phyloP scores from a whole-genome alignment of 1,284 basidiomycete species.

The Malassezia caprae region DNA sequence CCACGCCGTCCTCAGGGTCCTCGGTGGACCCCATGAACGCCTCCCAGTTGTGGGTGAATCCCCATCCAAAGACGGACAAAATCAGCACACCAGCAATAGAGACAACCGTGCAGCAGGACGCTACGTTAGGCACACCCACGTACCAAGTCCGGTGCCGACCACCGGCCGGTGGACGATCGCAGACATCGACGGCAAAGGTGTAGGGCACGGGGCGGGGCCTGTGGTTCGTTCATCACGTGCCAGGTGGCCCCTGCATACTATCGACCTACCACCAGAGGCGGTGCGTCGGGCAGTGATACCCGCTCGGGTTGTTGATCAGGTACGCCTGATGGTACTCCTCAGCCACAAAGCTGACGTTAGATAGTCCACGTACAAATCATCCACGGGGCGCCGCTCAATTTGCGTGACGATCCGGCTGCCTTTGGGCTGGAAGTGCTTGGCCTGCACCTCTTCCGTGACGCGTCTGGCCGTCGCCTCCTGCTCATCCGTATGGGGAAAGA shows the following conservation, averaged over 20 bases:
- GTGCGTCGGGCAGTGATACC: conserved; percentile 40
- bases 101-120: conserved; percentile 54
- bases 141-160: conserved; percentile 33
- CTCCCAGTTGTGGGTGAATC: conserved; percentile 47
- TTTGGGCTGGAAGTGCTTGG: conserved; percentile 61
- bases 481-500: conserved; percentile 70
- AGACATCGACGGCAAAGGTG: background rate
- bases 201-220: background rate
- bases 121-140: conserved; percentile 33
- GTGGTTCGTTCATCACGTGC: background rate
- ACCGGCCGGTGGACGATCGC: conserved; percentile 26
- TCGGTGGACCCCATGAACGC: conserved; percentile 52
- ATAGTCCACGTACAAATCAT: conserved; percentile 20
- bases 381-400: conserved; percentile 23
- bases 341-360: conserved; percentile 21
- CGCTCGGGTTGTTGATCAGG: conserved; percentile 36
- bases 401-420: conserved; percentile 66
- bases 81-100: conserved; percentile 54
- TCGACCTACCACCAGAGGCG: conserved; percentile 18
- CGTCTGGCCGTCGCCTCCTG: conserved; percentile 66
- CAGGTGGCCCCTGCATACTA: background rate
- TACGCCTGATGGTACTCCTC: conserved; percentile 46
- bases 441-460: conserved; percentile 75
- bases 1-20: conserved; percentile 52
- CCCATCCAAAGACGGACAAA: conserved; percentile 48